Percentiles rank a stretch among this genome's conserved stretches.
These are phyloP conservation scores for Penicillium dipodomyicola DNA, from an alignment of 495 filamentous ascomycete species.

Conservation along the genomic window DNA sequence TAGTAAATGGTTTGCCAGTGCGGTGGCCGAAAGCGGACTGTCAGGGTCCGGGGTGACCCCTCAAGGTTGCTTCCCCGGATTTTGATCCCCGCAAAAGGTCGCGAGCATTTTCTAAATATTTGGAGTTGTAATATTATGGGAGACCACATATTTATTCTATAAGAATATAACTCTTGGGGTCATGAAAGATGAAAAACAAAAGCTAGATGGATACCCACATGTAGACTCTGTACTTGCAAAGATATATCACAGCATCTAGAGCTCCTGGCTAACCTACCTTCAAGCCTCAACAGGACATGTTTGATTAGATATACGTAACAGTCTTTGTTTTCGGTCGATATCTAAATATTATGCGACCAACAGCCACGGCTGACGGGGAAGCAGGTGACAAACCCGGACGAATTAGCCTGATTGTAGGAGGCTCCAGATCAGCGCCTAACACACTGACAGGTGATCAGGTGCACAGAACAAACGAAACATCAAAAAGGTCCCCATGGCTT, in stretches of 20 bases:
- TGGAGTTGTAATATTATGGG: background rate
- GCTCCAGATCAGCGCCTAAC: constrained; percentile 3
- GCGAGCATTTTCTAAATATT: background rate
- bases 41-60: constrained; percentile 1
- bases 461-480: background rate
- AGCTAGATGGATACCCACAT: background rate
- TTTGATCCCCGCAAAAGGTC: background rate
- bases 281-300: background rate
- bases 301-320: constrained; percentile 3
- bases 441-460: background rate
- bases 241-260: background rate
- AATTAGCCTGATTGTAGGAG: constrained; percentile 2
- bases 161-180: too few relatives aligned
- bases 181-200: background rate
- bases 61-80: constrained; percentile 11
- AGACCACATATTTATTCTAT: background rate
- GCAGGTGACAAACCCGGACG: background rate
- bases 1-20: background rate
- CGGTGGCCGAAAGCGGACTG: constrained; percentile 6
- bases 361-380: constrained; percentile 6
- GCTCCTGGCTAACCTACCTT: background rate
- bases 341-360: constrained; percentile 3
- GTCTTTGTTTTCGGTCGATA: background rate
- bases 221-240: background rate
- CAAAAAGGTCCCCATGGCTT: background rate